A percentile compares a stretch with the other conserved stretches of the same genome.
These are phyloP conservation scores for Nidularia pulvinata DNA, from an alignment of 768 basidiomycete species.

Conservation along the genomic window DNA sequence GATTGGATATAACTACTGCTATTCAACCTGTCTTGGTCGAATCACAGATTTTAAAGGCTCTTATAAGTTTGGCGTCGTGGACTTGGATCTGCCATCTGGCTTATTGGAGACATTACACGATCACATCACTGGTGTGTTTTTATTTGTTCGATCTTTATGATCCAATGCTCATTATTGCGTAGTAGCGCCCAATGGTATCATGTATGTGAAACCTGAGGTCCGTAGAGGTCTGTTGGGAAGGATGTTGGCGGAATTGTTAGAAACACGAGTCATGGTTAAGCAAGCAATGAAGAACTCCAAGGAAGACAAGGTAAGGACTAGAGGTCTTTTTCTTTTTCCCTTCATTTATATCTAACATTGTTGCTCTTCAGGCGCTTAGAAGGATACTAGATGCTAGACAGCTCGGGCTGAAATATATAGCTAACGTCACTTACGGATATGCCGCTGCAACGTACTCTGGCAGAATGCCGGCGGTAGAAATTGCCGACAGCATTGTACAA, in stretches of 20 bases:
- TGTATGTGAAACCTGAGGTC: conserved; percentile 87
- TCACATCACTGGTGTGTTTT: conserved; percentile 65
- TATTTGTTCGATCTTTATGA: neutral
- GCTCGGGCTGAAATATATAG: conserved; percentile 90
- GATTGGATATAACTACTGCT: conserved; percentile 99
- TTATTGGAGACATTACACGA: conserved; percentile 69
- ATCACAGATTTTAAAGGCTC: conserved; percentile 84
- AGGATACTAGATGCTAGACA: conserved; percentile 89
- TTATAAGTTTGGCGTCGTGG: conserved; percentile 85
- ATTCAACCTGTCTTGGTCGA: conserved; percentile 94
- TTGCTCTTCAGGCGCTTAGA: conserved; percentile 54
- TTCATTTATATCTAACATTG: conserved; percentile 1
- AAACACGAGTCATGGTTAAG: conserved; percentile 98
- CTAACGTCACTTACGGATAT: conserved; percentile 96
- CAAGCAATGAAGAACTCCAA: conserved; percentile 88
- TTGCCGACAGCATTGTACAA: conserved; percentile 98
- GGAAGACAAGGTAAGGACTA: conserved; percentile 65
- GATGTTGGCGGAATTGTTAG: conserved; percentile 91
- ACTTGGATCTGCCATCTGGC: conserved; percentile 68
- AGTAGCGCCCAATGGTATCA: conserved; percentile 96
- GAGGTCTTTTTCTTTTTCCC: neutral
- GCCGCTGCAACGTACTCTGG: conserved; percentile 95
- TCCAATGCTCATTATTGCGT: neutral
- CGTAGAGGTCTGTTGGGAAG: conserved; percentile 85
- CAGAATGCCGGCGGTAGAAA: conserved; percentile 97